Conservation (phyloP, 495 filamentous ascomycete genomes). For the Thozetella sp. region DNA sequence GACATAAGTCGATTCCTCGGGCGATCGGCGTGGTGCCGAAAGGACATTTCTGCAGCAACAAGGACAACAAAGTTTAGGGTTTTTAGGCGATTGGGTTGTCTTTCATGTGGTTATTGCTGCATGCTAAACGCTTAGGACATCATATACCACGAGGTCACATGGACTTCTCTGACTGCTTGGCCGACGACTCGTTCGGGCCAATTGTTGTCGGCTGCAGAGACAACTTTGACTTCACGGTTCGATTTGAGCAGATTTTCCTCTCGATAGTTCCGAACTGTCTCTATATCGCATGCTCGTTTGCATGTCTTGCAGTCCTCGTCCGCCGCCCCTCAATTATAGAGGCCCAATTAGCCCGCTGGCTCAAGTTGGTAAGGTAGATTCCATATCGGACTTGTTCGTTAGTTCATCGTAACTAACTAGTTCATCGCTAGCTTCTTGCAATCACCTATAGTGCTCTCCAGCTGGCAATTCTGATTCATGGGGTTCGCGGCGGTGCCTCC, state of each 20-base stretch:
- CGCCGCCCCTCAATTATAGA: not conserved
- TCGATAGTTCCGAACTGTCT: not conserved
- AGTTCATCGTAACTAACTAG: not conserved
- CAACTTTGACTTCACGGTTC: not conserved
- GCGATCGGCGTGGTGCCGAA: too few relatives aligned
- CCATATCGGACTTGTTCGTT: not conserved
- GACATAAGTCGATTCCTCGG: too few relatives aligned
- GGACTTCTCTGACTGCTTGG: not conserved
- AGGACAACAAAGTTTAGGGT: too few relatives aligned
- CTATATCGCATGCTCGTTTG: not conserved
- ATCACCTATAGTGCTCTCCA: not conserved
- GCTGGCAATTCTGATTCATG: not conserved
- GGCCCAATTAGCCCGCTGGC: not conserved
- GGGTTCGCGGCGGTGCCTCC: not conserved
- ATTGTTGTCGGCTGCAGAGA: not conserved
- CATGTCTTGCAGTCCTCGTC: not conserved
- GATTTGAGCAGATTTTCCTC: conserved; percentile 1
- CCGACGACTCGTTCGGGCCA: not conserved
- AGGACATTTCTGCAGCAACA: too few relatives aligned
- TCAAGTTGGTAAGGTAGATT: not conserved
- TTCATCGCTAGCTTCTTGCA: not conserved
- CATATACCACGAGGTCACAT: too few relatives aligned
- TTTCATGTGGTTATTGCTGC: too few relatives aligned
- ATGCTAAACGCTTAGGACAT: too few relatives aligned
- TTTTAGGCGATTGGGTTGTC: too few relatives aligned